These are phyloP conservation scores for Cucurbitaria berberidis DNA, from an alignment of 2,329 filamentous ascomycete species.

Conservation along the genomic window DNA sequence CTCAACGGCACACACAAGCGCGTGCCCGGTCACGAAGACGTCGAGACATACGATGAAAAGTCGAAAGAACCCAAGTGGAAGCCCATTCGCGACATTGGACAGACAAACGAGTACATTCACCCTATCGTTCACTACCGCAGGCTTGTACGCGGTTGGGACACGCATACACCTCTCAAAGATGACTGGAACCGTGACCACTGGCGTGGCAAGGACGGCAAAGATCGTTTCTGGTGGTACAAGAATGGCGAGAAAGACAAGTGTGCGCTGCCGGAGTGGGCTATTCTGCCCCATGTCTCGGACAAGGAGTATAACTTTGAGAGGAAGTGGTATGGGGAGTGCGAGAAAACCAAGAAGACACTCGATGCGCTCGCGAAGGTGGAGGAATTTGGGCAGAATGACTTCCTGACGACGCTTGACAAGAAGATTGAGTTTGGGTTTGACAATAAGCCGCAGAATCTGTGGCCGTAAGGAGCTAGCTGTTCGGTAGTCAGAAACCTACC, in stretches of 20 bases:
- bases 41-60: constrained; percentile 34
- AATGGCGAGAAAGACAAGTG: constrained; percentile 16
- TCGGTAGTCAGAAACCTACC: too few species aligned
- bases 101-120: constrained; percentile 60
- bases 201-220: constrained; percentile 18
- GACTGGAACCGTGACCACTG: constrained; percentile 30
- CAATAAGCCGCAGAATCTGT: constrained; percentile 16
- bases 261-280: constrained; percentile 40
- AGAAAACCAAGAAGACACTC: constrained; percentile 23
- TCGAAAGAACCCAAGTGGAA: constrained; percentile 44
- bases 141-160: constrained; percentile 31
- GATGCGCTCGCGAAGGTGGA: constrained; percentile 14
- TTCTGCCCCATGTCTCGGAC: constrained; percentile 23
- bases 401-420: constrained; percentile 31
- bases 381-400: constrained; percentile 26
- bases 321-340: constrained; percentile 35
- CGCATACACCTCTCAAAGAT: constrained; percentile 27
- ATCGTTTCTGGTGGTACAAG: constrained; percentile 39
- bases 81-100: constrained; percentile 47
- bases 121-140: constrained; percentile 45
- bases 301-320: constrained; percentile 38
- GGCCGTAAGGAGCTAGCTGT: constrained; percentile 18
- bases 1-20: constrained; percentile 51
- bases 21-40: constrained; percentile 54
- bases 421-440: constrained; percentile 32